These are phyloP conservation scores for Rhododendron molle DNA, from an alignment of 148 eudicot species.

Conservation along the genomic window DNA sequence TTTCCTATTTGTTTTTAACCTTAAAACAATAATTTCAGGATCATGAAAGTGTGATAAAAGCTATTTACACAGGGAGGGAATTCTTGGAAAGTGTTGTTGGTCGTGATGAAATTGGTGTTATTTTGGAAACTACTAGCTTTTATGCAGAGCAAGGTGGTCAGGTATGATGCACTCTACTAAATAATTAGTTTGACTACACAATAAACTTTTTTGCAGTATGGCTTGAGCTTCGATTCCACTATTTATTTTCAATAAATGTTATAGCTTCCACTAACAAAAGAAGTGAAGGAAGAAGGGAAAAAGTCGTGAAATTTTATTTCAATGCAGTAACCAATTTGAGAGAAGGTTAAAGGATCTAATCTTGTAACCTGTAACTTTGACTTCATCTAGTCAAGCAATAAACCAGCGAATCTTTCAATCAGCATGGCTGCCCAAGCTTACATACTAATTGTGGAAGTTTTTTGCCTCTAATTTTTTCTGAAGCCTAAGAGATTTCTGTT, in stretches of 20 bases:
- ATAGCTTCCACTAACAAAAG: not conserved
- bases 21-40: slow-evolving; percentile 42
- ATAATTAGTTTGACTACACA: not conserved
- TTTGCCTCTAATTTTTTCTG: not conserved
- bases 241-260: not conserved
- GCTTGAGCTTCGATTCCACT: not conserved
- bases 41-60: slow-evolving; percentile 72
- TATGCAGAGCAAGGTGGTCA: slow-evolving; percentile 99
- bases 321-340: not conserved
- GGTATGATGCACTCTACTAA: slow-evolving; percentile 33
- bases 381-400: not conserved
- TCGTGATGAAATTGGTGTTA: slow-evolving; percentile 70
- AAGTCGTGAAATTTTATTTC: not conserved
- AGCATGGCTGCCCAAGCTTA: not conserved
- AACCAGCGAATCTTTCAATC: not conserved
- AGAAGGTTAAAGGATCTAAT: not conserved
- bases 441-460: not conserved
- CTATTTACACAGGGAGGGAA: slow-evolving; percentile 76
- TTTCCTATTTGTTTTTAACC: not conserved
- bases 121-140: slow-evolving; percentile 83
- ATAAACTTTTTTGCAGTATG: not conserved
- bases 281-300: not conserved
- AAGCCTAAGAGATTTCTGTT: not conserved
- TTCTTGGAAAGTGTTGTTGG: slow-evolving; percentile 58
- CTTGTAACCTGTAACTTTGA: not conserved